phyloP scores from a whole-genome alignment of 2,329 filamentous ascomycete species.

The Penicillium sp. region DNA sequence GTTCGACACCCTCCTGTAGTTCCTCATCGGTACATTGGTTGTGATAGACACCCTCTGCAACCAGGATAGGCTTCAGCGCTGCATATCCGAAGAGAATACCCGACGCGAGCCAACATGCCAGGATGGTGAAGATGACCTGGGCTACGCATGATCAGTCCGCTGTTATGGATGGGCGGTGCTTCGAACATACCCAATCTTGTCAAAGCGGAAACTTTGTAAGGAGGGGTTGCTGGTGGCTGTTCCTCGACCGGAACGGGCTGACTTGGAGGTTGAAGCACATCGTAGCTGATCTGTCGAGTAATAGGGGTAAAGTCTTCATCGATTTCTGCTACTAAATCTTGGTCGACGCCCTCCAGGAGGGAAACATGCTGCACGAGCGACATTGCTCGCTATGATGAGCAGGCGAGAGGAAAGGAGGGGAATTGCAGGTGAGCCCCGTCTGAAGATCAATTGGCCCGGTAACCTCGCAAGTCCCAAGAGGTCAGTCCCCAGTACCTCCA shows the following conservation, averaged over 20 bases:
- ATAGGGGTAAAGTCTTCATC: conserved; percentile 22
- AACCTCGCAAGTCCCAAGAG: neutral
- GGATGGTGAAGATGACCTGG: conserved; percentile 65
- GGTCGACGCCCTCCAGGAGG: conserved; percentile 51
- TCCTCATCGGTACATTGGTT: conserved; percentile 62
- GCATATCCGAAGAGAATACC: conserved; percentile 85
- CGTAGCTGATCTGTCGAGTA: conserved; percentile 37
- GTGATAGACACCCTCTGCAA: conserved; percentile 70
- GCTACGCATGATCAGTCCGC: conserved; percentile 31
- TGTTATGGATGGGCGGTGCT: neutral
- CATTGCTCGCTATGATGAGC: conserved; percentile 38
- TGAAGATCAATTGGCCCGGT: neutral
- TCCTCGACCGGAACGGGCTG: conserved; percentile 38
- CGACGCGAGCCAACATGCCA: conserved; percentile 76
- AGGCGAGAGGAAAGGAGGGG: neutral
- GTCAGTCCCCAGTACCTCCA: neutral
- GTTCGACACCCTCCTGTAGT: conserved; percentile 50
- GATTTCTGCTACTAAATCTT: conserved; percentile 35
- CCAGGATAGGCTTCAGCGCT: conserved; percentile 78
- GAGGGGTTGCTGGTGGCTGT: conserved; percentile 46
- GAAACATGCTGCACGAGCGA: conserved; percentile 56
- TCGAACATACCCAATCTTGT: conserved; percentile 35
- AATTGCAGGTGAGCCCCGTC: neutral
- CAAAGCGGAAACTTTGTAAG: conserved; percentile 51
- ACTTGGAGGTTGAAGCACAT: conserved; percentile 47